These are phyloP conservation scores for Vitis riparia DNA, from an alignment of 164 flowering plant genomes.

Conservation along the genomic window DNA sequence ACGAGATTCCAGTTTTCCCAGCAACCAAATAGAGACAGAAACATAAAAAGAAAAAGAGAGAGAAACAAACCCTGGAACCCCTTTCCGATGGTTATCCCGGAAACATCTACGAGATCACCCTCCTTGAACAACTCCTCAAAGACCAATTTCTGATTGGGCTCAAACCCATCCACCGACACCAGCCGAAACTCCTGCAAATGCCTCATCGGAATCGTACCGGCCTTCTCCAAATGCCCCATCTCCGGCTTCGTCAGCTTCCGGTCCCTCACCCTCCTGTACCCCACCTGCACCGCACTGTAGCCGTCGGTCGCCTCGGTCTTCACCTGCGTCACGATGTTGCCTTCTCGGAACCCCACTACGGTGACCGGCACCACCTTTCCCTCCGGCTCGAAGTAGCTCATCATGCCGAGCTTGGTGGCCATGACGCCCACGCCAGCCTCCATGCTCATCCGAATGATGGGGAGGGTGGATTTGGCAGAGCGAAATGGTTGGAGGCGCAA, in stretches of 20 bases:
- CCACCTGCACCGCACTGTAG: conserved; percentile 87
- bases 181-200: conserved; percentile 95
- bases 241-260: conserved; percentile 87
- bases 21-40: neutral
- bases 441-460: conserved; percentile 36
- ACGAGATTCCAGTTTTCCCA: too few species aligned
- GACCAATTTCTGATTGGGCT: conserved; percentile 61
- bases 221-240: conserved; percentile 80
- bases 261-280: conserved; percentile 84
- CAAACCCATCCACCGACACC: conserved; percentile 58
- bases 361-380: conserved; percentile 91
- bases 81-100: conserved; percentile 93
- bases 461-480: too few species aligned
- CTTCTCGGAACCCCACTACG: conserved; percentile 88
- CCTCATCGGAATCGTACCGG: conserved; percentile 77
- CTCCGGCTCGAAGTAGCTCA: conserved; percentile 72
- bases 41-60: neutral
- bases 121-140: conserved; percentile 79
- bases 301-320: conserved; percentile 88
- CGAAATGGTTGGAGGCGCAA: too few species aligned
- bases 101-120: conserved; percentile 90
- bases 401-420: conserved; percentile 98
- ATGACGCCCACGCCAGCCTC: conserved; percentile 96
- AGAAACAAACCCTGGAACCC: conserved; percentile 82
- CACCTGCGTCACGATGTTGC: conserved; percentile 93